phyloP scores from a whole-genome alignment of 306 rosid species.

The Sicyos baderoa region DNA sequence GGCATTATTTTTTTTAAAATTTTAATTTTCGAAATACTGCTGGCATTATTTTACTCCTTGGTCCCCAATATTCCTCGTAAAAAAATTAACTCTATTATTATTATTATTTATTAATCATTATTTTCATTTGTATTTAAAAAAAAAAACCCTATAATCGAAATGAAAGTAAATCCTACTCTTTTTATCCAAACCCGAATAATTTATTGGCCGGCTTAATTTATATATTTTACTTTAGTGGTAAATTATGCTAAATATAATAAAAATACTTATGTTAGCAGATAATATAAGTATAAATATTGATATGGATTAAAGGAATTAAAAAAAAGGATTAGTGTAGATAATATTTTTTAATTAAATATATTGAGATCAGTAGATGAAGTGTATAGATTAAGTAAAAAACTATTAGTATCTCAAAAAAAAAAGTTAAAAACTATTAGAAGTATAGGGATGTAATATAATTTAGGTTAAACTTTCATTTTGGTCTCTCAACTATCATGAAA shows the following conservation, averaged over 20 bases:
- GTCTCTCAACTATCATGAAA: too few relatives aligned
- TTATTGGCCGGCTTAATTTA: neutral
- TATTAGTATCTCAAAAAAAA: too few relatives aligned
- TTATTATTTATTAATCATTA: too few relatives aligned
- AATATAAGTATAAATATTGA: too few relatives aligned
- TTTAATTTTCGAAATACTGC: too few relatives aligned
- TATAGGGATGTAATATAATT: neutral
- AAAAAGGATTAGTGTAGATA: too few relatives aligned
- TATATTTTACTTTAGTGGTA: neutral
- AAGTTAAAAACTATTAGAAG: neutral
- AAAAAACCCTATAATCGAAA: neutral
- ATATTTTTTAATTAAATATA: too few relatives aligned
- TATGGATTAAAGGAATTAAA: too few relatives aligned
- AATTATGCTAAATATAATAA: neutral
- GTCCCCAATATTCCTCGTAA: neutral
- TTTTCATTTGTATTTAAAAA: too few relatives aligned
- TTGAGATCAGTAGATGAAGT: neutral
- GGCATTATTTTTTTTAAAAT: slow-evolving; percentile 15
- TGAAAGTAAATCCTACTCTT: neutral
- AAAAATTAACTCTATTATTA: neutral
- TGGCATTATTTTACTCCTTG: slow-evolving; percentile 25
- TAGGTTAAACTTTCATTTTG: too few relatives aligned
- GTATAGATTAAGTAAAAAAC: neutral
- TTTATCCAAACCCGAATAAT: neutral
- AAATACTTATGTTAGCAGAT: neutral